A percentile compares a stretch with the other conserved stretches of the same genome.
phyloP scores from a whole-genome alignment of 2,329 filamentous ascomycete genomes.

The Aspergillus sp. region DNA sequence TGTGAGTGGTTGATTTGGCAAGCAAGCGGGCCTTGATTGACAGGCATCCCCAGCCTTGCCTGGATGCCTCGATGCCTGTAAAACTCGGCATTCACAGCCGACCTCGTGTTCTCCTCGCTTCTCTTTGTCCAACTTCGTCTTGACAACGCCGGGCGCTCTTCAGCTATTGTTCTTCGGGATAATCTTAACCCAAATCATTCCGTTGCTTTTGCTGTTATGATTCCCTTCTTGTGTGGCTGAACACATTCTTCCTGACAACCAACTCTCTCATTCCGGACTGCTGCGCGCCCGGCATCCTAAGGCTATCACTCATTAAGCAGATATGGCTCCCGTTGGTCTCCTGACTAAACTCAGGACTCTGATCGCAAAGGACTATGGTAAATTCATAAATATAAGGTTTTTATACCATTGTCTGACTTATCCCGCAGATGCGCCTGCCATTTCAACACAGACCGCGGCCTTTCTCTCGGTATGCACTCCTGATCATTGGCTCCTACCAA shows the following conservation, averaged over 20 bases:
- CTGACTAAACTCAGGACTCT: constrained; percentile 35
- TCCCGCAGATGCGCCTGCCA: constrained; percentile 37
- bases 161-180: not conserved
- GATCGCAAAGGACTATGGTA: constrained; percentile 36
- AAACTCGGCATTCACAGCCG: constrained; percentile 11
- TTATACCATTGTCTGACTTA: constrained; percentile 12
- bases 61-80: constrained; percentile 8
- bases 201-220: not conserved
- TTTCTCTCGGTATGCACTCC: constrained; percentile 41
- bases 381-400: constrained; percentile 6
- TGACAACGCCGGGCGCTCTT: not conserved
- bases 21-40: not conserved
- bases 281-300: not conserved
- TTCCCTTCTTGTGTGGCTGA: not conserved
- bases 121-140: constrained; percentile 4
- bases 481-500: constrained; percentile 12
- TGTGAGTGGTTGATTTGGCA: not conserved
- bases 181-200: not conserved
- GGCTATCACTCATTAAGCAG: not conserved
- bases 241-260: not conserved
- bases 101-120: constrained; percentile 9
- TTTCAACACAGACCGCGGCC: constrained; percentile 39
- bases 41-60: not conserved
- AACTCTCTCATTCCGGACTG: constrained; percentile 1
- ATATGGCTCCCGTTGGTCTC: constrained; percentile 38